phyloP scores from a whole-genome alignment of 2,329 filamentous ascomycete genomes.

The Diaporthe australafricana region DNA sequence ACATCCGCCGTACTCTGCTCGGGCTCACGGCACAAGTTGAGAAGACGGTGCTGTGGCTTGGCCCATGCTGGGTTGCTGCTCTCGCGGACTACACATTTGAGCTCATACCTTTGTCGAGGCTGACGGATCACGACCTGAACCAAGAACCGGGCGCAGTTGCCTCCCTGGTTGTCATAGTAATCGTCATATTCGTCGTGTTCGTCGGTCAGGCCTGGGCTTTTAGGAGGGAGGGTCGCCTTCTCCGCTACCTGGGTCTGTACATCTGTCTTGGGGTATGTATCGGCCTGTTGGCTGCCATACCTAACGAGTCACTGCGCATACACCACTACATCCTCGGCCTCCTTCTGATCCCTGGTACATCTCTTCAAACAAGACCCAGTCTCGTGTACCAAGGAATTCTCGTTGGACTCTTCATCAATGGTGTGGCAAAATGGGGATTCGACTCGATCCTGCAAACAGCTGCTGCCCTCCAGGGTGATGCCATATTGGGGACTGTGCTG shows the following conservation, averaged over 20 bases:
- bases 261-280: conserved; percentile 63
- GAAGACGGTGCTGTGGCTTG: conserved; percentile 78
- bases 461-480: conserved; percentile 64
- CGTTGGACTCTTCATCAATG: conserved; percentile 81
- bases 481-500: conserved; percentile 56
- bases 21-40: conserved; percentile 73
- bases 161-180: conserved; percentile 72
- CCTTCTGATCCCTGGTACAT: conserved; percentile 77
- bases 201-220: conserved; percentile 77
- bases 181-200: conserved; percentile 72
- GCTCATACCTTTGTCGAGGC: conserved; percentile 76
- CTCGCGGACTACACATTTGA: conserved; percentile 83
- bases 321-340: conserved; percentile 83
- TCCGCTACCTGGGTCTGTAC: conserved; percentile 73
- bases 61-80: conserved; percentile 77
- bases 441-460: conserved; percentile 78
- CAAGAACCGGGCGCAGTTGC: conserved; percentile 76
- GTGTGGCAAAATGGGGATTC: conserved; percentile 82
- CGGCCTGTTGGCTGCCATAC: conserved; percentile 63
- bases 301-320: conserved; percentile 75
- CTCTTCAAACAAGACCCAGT: conserved; percentile 75
- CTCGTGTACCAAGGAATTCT: conserved; percentile 79
- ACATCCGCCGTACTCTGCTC: conserved; percentile 65
- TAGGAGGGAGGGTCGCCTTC: conserved; percentile 74
- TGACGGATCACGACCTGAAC: conserved; percentile 77